Evolutionary conservation across 768 basidiomycete genomes (phyloP).

Genomic region (Leccinum arenicola): DNA sequence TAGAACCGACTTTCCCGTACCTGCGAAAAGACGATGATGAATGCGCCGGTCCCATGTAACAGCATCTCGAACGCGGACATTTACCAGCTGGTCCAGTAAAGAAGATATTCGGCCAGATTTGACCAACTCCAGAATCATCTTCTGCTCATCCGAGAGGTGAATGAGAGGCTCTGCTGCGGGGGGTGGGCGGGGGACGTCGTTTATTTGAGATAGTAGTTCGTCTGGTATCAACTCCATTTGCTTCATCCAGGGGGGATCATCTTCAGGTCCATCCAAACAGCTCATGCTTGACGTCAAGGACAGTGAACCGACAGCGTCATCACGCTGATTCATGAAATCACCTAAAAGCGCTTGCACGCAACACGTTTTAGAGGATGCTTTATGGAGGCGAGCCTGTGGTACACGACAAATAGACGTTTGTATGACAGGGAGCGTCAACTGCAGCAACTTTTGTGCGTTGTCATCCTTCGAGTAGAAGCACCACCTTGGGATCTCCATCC

Average conservation of each 20-base stretch:
- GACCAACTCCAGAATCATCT: slow-evolving; percentile 40
- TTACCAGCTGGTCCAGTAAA: slow-evolving; percentile 75
- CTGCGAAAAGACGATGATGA: slow-evolving; percentile 25
- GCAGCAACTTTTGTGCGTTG: too few species aligned
- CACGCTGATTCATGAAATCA: too few species aligned
- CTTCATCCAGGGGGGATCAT: neutral
- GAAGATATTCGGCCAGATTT: slow-evolving; percentile 60
- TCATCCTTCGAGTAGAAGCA: too few species aligned
- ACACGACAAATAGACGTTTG: too few species aligned
- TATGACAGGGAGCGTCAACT: too few species aligned
- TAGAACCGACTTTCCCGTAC: slow-evolving; percentile 75
- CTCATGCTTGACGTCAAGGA: slow-evolving; percentile 8
- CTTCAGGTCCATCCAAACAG: neutral
- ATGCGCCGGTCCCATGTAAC: neutral
- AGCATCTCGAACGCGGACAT: neutral
- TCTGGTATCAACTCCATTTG: neutral
- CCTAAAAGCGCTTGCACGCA: too few species aligned
- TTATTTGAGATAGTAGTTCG: neutral
- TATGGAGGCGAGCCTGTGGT: too few species aligned
- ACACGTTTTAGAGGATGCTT: too few species aligned
- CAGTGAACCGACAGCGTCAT: too few species aligned
- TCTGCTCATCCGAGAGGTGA: slow-evolving; percentile 40
- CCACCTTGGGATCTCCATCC: too few species aligned
- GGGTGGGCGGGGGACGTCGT: neutral
- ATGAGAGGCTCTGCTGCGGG: slow-evolving; percentile 11